Conservation (phyloP, 208 protist species). For the Leishmania lainsoni region DNA sequence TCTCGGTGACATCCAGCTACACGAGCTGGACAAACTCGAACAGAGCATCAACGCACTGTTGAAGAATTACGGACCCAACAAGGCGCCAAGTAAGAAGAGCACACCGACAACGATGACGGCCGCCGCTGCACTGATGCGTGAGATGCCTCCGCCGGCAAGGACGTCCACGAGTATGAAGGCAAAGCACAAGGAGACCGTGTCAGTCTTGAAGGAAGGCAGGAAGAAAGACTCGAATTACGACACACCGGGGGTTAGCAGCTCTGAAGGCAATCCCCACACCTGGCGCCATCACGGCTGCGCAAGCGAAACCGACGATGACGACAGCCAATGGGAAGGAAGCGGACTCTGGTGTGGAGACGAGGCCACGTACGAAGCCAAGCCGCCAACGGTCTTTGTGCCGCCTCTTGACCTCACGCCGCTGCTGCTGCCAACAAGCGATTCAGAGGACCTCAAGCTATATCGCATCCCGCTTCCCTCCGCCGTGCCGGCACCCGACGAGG, state of each 20-base stretch:
- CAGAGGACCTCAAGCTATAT: conserved; percentile 21
- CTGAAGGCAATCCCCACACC: not conserved
- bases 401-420: conserved; percentile 18
- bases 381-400: conserved; percentile 12
- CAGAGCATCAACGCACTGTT: conserved; percentile 26
- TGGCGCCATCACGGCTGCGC: no score
- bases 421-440: conserved; percentile 11
- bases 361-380: not conserved
- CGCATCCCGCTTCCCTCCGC: conserved; percentile 28
- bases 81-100: not conserved
- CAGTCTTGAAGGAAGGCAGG: not conserved
- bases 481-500: conserved; percentile 18
- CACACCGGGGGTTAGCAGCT: not conserved
- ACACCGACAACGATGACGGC: conserved; percentile 5
- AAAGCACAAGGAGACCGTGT: not conserved
- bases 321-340: conserved; percentile 1
- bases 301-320: not conserved
- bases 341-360: conserved; percentile 12
- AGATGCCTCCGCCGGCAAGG: conserved; percentile 9
- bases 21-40: conserved; percentile 31
- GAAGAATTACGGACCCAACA: conserved; percentile 9
- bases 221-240: not conserved
- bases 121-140: not conserved
- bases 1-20: conserved; percentile 4
- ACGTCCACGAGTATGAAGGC: not conserved